A percentile compares a stretch with the other conserved stretches of the same genome.
These are phyloP conservation scores for Immersiella caudata DNA, from an alignment of 495 filamentous ascomycete species.

Conservation along the genomic window DNA sequence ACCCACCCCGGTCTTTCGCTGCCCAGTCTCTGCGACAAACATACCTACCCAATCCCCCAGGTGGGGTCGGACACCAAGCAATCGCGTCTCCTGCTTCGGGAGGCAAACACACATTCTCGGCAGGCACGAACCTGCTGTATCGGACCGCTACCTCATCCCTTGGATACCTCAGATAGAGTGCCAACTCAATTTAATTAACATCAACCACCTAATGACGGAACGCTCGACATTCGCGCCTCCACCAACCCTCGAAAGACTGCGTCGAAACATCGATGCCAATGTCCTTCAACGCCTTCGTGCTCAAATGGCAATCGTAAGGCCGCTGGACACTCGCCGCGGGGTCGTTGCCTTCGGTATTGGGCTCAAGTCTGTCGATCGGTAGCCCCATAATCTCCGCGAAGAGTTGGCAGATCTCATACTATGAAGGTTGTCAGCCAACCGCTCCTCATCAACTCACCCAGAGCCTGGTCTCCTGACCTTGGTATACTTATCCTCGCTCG, in stretches of 20 bases:
- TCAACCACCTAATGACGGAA: slow-evolving; percentile 44
- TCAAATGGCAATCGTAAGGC: slow-evolving; percentile 89
- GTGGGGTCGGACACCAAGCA: background rate
- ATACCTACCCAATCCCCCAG: background rate
- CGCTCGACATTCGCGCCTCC: slow-evolving; percentile 59
- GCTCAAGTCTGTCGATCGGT: slow-evolving; percentile 67
- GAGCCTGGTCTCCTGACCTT: slow-evolving; percentile 45
- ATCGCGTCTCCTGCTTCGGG: background rate
- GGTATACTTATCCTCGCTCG: slow-evolving; percentile 81
- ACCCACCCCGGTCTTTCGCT: background rate
- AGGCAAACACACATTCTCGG: background rate
- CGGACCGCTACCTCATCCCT: background rate
- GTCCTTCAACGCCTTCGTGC: slow-evolving; percentile 72
- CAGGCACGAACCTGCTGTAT: background rate
- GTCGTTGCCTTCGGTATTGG: slow-evolving; percentile 75
- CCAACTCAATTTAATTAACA: background rate
- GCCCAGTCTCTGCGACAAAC: too few species aligned
- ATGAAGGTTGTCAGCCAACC: background rate
- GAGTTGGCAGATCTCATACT: slow-evolving; percentile 80
- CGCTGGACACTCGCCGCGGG: slow-evolving; percentile 73
- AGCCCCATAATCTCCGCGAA: slow-evolving; percentile 82
- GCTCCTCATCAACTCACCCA: background rate
- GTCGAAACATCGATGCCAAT: slow-evolving; percentile 77
- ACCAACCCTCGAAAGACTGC: slow-evolving; percentile 80
- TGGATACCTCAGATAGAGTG: slow-evolving; percentile 1